Evolutionary conservation across 306 rosid species (phyloP).

Genomic region (Erythrophleum fordii): DNA sequence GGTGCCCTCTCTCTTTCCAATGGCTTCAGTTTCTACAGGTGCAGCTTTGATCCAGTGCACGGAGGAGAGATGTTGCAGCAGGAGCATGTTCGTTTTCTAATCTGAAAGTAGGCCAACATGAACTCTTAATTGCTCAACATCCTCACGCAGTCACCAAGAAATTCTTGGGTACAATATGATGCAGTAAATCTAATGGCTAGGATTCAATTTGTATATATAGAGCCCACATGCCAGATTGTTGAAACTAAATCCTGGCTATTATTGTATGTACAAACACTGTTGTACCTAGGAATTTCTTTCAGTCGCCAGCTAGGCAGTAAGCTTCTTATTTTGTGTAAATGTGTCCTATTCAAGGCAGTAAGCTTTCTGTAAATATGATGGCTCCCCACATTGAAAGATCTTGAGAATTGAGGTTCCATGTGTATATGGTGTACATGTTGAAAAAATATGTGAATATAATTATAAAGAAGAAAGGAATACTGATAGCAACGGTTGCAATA

Average conservation of each 20-base stretch:
- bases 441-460: background rate
- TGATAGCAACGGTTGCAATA: background rate
- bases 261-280: background rate
- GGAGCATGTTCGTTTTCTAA: slow-evolving; percentile 70
- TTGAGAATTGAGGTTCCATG: slow-evolving; percentile 33
- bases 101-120: slow-evolving; percentile 48
- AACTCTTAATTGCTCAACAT: slow-evolving; percentile 22
- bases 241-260: background rate
- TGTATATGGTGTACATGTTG: slow-evolving; percentile 27
- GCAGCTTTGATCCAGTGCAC: slow-evolving; percentile 68
- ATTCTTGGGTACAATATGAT: background rate
- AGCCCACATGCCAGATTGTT: background rate
- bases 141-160: background rate
- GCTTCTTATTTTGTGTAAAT: slow-evolving; percentile 49
- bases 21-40: slow-evolving; percentile 69
- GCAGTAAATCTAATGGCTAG: background rate
- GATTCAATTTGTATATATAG: background rate
- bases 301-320: background rate
- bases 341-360: slow-evolving; percentile 28
- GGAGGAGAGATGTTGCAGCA: slow-evolving; percentile 83
- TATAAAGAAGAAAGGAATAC: background rate
- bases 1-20: slow-evolving; percentile 13
- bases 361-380: slow-evolving; percentile 51
- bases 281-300: background rate
- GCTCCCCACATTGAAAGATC: slow-evolving; percentile 22